Conservation (phyloP, 805 yeast genomes). For the Gaillardinia entomophila region DNA sequence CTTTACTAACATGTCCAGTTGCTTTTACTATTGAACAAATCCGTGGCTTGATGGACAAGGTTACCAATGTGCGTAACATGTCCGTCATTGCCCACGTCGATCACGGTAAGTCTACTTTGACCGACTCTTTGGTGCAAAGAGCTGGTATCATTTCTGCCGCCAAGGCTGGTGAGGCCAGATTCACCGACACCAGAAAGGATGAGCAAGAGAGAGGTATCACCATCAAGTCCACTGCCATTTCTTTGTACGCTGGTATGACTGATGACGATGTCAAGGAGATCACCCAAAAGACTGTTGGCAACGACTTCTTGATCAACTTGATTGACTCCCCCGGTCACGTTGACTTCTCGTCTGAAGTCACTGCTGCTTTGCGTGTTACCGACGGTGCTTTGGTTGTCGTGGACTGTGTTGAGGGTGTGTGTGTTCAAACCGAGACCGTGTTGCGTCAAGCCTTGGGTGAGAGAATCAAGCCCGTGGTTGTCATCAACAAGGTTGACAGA, state of each 20-base stretch:
- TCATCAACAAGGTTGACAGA: constrained; percentile 99
- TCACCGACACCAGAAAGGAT: constrained; percentile 89
- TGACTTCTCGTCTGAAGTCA: constrained; percentile 99
- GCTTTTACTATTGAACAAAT: constrained; percentile 69
- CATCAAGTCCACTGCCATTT: constrained; percentile 95
- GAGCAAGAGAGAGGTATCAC: constrained; percentile 96
- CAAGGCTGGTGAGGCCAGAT: constrained; percentile 99
- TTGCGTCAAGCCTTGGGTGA: constrained; percentile 98
- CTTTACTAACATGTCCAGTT: constrained; percentile 32
- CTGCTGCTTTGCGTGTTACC: constrained; percentile 99
- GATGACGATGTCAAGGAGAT: constrained; percentile 86
- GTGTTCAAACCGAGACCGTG: constrained; percentile 99
- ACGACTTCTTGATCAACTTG: constrained; percentile 80
- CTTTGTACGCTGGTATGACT: constrained; percentile 82
- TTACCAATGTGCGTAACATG: constrained; percentile 99
- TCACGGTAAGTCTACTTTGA: constrained; percentile 99
- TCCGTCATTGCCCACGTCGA: constrained; percentile 99
- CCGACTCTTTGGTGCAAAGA: constrained; percentile 97
- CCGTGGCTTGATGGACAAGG: constrained; percentile 99
- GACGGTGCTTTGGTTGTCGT: constrained; percentile 99
- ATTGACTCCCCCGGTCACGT: constrained; percentile 99
- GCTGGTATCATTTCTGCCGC: constrained; percentile 99
- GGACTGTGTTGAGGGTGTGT: constrained; percentile 99
- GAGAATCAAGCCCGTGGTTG: constrained; percentile 98
- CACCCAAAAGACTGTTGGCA: constrained; percentile 66